Conservation (phyloP, 2,329 filamentous ascomycete genomes). For the Aspergillus puulaauensis region DNA sequence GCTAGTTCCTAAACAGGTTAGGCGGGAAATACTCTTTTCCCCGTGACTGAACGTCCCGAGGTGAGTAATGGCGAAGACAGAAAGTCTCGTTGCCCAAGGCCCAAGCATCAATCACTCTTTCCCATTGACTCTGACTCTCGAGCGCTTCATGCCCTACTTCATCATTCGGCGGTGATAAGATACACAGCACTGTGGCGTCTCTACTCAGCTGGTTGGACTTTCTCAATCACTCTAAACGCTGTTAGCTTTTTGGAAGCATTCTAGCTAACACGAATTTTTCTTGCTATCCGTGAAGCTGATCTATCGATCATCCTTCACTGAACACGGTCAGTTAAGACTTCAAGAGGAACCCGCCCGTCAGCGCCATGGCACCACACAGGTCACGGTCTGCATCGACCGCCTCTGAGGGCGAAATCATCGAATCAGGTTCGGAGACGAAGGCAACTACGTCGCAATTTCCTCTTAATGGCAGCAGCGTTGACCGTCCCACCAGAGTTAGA, state of each 20-base stretch:
- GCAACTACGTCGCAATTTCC: conserved; percentile 79
- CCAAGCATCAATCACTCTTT: background rate
- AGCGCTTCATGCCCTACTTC: conserved; percentile 12
- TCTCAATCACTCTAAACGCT: conserved; percentile 35
- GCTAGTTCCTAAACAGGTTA: conserved; percentile 19
- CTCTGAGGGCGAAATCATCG: conserved; percentile 84
- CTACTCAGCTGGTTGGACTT: conserved; percentile 42
- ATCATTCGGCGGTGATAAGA: conserved; percentile 14
- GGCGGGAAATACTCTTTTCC: conserved; percentile 18
- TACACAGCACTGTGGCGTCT: conserved; percentile 28
- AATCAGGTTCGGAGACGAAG: conserved; percentile 71
- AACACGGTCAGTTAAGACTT: background rate
- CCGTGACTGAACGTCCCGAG: conserved; percentile 12
- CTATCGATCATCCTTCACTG: background rate
- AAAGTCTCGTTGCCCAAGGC: background rate
- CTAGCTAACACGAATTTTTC: conserved; percentile 36
- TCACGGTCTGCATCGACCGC: conserved; percentile 61
- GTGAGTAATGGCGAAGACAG: conserved; percentile 10
- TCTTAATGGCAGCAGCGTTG: conserved; percentile 79
- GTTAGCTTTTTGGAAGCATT: conserved; percentile 25
- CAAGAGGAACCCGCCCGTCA: background rate
- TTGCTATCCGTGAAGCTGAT: conserved; percentile 24
- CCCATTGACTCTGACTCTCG: background rate
- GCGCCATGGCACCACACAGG: conserved; percentile 49
- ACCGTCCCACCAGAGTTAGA: conserved; percentile 84